A percentile compares a stretch with the other conserved stretches of the same genome.
phyloP scores from a whole-genome alignment of 768 basidiomycete genomes.

The Tylopilus vinaceipallidus region DNA sequence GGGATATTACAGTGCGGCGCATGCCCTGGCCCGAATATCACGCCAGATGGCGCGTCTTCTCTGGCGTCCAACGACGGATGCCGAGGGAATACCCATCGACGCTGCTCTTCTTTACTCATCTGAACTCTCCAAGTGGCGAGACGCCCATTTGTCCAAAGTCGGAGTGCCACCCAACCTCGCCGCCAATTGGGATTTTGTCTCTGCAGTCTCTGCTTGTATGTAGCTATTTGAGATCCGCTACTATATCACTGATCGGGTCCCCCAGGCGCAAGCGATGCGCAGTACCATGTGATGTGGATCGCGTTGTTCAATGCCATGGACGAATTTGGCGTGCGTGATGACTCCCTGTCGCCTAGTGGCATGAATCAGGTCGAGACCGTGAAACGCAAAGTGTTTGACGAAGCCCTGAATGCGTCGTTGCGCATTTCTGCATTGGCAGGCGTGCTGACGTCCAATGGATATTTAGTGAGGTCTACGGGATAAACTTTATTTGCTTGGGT shows the following conservation, averaged over 20 bases:
- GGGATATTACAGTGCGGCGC: slow-evolving; percentile 84
- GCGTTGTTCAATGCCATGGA: slow-evolving; percentile 78
- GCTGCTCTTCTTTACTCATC: slow-evolving; percentile 55
- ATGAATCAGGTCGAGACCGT: slow-evolving; percentile 64
- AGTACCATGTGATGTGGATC: slow-evolving; percentile 92
- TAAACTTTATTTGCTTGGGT: slow-evolving; percentile 1
- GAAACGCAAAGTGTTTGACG: slow-evolving; percentile 72
- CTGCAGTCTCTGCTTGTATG: slow-evolving; percentile 64
- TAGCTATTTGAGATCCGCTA: background rate
- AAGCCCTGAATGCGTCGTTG: slow-evolving; percentile 80
- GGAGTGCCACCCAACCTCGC: slow-evolving; percentile 87
- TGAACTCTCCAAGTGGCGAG: slow-evolving; percentile 69
- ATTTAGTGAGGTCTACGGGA: slow-evolving; percentile 54
- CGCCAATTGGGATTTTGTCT: slow-evolving; percentile 87
- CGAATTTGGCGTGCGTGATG: slow-evolving; percentile 80
- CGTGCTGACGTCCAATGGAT: slow-evolving; percentile 84
- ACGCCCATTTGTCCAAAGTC: slow-evolving; percentile 69
- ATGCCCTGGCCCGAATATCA: slow-evolving; percentile 79
- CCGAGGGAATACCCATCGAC: slow-evolving; percentile 73
- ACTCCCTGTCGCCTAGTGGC: slow-evolving; percentile 28
- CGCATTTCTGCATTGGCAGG: slow-evolving; percentile 87
- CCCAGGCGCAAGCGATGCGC: slow-evolving; percentile 78
- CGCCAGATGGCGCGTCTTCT: slow-evolving; percentile 79
- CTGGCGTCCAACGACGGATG: slow-evolving; percentile 76
- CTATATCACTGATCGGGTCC: background rate